These are phyloP conservation scores for Amanita pseudoporphyria DNA, from an alignment of 768 basidiomycete species.

Conservation along the genomic window DNA sequence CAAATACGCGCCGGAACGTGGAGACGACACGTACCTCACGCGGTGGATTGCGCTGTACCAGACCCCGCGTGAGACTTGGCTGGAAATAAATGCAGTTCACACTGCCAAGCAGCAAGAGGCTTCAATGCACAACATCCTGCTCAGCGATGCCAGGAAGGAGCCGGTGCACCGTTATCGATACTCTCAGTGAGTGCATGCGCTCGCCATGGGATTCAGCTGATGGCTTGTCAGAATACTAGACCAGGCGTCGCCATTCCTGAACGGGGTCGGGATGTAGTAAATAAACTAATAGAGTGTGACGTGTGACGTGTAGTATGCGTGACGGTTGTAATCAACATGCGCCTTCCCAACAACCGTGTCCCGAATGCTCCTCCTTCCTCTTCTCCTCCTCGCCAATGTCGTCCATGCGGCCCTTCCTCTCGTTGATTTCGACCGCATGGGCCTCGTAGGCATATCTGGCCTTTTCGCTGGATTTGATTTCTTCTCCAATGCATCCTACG, in stretches of 20 bases:
- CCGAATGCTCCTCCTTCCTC: conserved; percentile 15
- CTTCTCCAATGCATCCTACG: conserved; percentile 45
- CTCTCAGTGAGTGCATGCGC: conserved; percentile 56
- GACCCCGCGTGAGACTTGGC: conserved; percentile 46
- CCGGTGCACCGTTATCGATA: conserved; percentile 56
- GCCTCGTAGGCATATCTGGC: conserved; percentile 81
- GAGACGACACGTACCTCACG: conserved; percentile 54
- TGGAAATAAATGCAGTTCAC: conserved; percentile 46
- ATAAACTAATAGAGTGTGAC: conserved; percentile 15
- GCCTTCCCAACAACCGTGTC: conserved; percentile 1
- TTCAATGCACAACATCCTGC: conserved; percentile 32
- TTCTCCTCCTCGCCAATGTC: conserved; percentile 19
- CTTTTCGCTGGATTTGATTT: conserved; percentile 82
- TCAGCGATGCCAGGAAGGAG: conserved; percentile 34
- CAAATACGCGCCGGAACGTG: conserved; percentile 58
- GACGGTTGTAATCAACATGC: conserved; percentile 2
- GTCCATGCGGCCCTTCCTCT: conserved; percentile 26
- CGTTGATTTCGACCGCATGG: conserved; percentile 65
- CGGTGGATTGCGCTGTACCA: conserved; percentile 54
- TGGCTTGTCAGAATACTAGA: conserved; percentile 37
- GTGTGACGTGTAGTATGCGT: neutral
- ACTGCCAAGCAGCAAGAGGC: conserved; percentile 33
- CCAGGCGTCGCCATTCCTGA: conserved; percentile 51
- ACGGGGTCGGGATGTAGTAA: conserved; percentile 45
- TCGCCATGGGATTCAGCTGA: neutral